phyloP scores from a whole-genome alignment of 1,284 basidiomycete genomes.

The Boletus sp. region DNA sequence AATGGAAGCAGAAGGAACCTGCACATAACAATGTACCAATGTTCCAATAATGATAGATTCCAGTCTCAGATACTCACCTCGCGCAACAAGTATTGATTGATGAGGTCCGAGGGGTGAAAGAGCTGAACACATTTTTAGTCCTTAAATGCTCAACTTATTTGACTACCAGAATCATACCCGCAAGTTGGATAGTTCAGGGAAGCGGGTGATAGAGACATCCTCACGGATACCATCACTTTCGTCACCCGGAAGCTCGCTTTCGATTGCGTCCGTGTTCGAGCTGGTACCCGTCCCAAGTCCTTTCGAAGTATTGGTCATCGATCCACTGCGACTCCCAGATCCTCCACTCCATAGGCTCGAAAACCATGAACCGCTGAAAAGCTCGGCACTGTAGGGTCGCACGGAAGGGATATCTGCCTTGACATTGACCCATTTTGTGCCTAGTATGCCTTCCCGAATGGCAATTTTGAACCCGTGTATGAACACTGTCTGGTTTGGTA shows the following conservation, averaged over 20 bases:
- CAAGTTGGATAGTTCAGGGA: conserved; percentile 7
- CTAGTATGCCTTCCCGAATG: conserved; percentile 5
- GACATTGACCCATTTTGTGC: conserved; percentile 6
- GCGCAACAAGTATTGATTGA: conserved; percentile 14
- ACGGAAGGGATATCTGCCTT: conserved; percentile 3
- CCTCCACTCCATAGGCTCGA: not conserved
- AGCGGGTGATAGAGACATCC: conserved; percentile 1
- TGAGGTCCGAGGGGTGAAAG: conserved; percentile 18
- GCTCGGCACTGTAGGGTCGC: not conserved
- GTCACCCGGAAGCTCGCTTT: not conserved
- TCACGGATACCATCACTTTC: not conserved
- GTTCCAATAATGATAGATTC: not conserved
- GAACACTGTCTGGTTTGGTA: conserved; percentile 21
- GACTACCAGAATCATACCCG: not conserved
- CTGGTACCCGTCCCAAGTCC: not conserved
- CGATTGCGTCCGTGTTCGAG: not conserved
- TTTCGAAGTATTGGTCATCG: not conserved
- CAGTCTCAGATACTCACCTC: not conserved
- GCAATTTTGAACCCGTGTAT: conserved; percentile 23
- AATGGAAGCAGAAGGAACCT: conserved; percentile 9
- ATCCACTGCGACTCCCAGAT: not conserved
- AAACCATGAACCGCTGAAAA: not conserved
- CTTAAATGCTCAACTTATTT: not conserved
- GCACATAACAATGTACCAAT: not conserved
- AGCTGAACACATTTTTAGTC: not conserved